A percentile compares a stretch with the other conserved stretches of the same genome.
These are phyloP conservation scores for Xylaria venustula DNA, from an alignment of 495 filamentous ascomycete species.

Conservation along the genomic window DNA sequence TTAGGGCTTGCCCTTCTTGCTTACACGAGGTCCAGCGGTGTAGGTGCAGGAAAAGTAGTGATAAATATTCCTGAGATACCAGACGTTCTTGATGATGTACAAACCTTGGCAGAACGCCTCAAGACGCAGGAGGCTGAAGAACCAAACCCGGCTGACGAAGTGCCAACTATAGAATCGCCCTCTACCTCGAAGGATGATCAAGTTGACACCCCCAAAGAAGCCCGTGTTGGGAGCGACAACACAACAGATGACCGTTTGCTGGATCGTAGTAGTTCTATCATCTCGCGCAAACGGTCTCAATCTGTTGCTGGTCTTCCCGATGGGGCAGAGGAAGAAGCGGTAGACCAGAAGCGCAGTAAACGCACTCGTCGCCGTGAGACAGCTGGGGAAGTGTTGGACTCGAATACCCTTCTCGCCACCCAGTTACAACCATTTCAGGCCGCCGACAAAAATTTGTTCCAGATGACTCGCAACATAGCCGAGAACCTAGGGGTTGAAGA, in stretches of 20 bases:
- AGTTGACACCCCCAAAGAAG: constrained; percentile 22
- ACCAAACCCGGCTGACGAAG: neutral
- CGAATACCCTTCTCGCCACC: constrained; percentile 67
- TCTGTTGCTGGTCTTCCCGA: constrained; percentile 61
- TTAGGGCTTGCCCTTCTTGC: constrained; percentile 39
- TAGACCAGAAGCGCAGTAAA: constrained; percentile 74
- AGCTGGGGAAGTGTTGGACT: constrained; percentile 68
- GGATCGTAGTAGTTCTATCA: constrained; percentile 30
- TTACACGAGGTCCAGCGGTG: constrained; percentile 29
- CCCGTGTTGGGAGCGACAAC: constrained; percentile 13
- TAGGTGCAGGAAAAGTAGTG: constrained; percentile 3
- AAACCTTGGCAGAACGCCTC: constrained; percentile 36
- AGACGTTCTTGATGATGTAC: constrained; percentile 34
- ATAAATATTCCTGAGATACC: constrained; percentile 29
- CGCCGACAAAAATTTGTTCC: constrained; percentile 76
- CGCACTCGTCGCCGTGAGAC: constrained; percentile 78
- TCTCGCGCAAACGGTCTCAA: constrained; percentile 62
- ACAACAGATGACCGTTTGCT: constrained; percentile 25
- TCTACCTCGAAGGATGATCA: constrained; percentile 23
- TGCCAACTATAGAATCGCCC: constrained; percentile 4
- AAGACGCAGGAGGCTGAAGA: constrained; percentile 18
- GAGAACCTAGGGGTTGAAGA: constrained; percentile 63
- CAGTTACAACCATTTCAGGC: constrained; percentile 65
- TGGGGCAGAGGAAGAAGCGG: constrained; percentile 53
- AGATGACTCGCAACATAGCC: constrained; percentile 63